These are phyloP conservation scores for Papiliotrema laurentii DNA, from an alignment of 1,284 basidiomycete genomes.

Conservation along the genomic window DNA sequence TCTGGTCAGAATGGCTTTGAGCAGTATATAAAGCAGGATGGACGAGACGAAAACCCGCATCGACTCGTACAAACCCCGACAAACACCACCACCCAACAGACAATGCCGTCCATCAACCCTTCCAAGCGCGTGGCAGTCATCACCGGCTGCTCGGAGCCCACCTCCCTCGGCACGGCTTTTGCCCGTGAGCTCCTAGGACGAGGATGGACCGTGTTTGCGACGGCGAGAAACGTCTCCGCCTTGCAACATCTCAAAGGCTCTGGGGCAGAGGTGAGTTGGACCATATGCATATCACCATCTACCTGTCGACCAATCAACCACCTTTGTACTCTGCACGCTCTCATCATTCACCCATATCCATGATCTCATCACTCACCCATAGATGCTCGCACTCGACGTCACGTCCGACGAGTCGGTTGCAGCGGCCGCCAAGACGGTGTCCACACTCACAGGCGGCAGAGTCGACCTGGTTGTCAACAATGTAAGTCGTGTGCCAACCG, in stretches of 20 bases:
- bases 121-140: constrained; percentile 15
- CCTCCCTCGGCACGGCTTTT: constrained; percentile 10
- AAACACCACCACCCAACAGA: no score
- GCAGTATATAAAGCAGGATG: no score
- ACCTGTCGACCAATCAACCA: no score
- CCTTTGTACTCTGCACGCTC: no score
- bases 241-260: constrained; percentile 6
- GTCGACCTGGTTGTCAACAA: constrained; percentile 19
- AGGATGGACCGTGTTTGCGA: constrained; percentile 16
- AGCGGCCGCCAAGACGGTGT: constrained; percentile 3
- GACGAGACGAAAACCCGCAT: no score
- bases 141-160: constrained; percentile 19
- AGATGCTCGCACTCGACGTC: constrained; percentile 14
- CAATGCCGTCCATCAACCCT: no score
- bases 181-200: constrained; percentile 3
- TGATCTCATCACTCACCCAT: not conserved
- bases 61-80: no score
- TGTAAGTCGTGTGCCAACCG: constrained; percentile 2
- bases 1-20: no score
- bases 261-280: constrained; percentile 9
- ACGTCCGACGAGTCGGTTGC: constrained; percentile 3
- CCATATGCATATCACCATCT: no score
- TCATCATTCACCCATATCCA: not conserved
- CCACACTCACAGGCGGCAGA: constrained; percentile 3
- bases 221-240: constrained; percentile 10